Conservation (phyloP, 2,329 filamentous ascomycete species). For the Epichloe elymi region DNA sequence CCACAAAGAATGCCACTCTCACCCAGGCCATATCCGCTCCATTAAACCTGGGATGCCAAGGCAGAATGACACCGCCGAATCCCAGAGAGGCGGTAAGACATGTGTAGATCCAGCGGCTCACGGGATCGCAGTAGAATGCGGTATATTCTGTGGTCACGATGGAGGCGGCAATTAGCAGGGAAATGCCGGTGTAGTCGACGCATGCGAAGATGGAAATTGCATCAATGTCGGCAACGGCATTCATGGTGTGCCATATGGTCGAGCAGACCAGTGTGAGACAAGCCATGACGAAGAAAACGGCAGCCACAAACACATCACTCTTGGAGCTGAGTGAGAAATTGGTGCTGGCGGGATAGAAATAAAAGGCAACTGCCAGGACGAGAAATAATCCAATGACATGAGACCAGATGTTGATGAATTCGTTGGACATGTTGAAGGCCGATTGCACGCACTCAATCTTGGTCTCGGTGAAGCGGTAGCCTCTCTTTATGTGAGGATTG, state of each 20-base stretch:
- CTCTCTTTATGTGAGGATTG: conserved; percentile 82
- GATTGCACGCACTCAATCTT: conserved; percentile 81
- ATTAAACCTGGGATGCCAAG: conserved; percentile 95
- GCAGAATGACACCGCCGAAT: conserved; percentile 75
- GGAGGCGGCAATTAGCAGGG: conserved; percentile 81
- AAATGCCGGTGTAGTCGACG: conserved; percentile 97
- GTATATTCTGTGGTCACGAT: conserved; percentile 99
- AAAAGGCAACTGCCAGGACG: conserved; percentile 80
- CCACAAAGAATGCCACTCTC: conserved; percentile 82
- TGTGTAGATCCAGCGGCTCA: conserved; percentile 80
- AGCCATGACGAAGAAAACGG: conserved; percentile 90
- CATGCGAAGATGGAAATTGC: conserved; percentile 93
- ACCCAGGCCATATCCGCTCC: conserved; percentile 83
- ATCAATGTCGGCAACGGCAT: conserved; percentile 78
- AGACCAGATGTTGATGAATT: conserved; percentile 96
- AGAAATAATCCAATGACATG: conserved; percentile 82
- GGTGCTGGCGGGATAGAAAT: conserved; percentile 81
- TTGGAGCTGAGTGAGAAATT: conserved; percentile 83
- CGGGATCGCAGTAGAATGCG: conserved; percentile 92
- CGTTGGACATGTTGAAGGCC: conserved; percentile 76
- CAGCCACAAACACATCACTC: conserved; percentile 79
- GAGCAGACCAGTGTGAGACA: conserved; percentile 92
- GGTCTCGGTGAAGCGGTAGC: conserved; percentile 88
- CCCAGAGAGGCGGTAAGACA: conserved; percentile 67
- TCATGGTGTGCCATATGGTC: conserved; percentile 98